Conservation (phyloP, 139 green algal species). For the Astrephomene gubernaculifera region DNA sequence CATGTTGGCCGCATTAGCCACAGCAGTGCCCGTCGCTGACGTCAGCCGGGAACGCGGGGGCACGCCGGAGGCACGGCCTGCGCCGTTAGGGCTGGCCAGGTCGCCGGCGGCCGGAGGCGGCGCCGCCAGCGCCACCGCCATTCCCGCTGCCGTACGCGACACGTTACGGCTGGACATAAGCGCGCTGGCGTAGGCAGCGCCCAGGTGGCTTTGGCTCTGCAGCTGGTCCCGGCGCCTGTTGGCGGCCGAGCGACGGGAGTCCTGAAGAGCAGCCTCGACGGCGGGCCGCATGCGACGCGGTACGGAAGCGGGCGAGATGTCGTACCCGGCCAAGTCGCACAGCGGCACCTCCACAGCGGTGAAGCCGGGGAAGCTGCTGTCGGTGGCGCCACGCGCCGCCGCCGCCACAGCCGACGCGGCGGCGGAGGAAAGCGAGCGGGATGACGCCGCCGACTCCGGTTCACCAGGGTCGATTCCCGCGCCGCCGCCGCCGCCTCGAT, state of each 20-base stretch:
- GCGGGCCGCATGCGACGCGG: conserved; percentile 21
- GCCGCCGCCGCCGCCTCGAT: not conserved
- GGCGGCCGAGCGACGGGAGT: not conserved
- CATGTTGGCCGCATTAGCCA: not conserved
- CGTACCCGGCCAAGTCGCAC: not conserved
- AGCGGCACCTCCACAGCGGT: conserved; percentile 7
- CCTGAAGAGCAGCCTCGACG: not conserved
- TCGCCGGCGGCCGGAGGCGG: not conserved
- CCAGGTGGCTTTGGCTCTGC: not conserved
- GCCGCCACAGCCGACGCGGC: not conserved
- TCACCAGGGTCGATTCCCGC: not conserved
- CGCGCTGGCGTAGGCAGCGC: not conserved
- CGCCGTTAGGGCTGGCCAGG: not conserved
- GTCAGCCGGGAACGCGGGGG: not conserved
- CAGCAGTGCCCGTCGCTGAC: not conserved
- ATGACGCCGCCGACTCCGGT: too few relatives aligned
- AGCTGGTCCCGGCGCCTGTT: not conserved
- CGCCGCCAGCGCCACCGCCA: not conserved
- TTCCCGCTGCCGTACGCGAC: not conserved
- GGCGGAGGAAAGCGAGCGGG: not conserved
- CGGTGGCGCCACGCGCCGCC: not conserved
- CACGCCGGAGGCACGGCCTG: not conserved
- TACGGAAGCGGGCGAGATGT: not conserved
- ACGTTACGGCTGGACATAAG: not conserved
- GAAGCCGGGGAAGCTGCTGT: not conserved